Conservation (phyloP, 352 stramenopile species). For the Detonula confervacea region DNA sequence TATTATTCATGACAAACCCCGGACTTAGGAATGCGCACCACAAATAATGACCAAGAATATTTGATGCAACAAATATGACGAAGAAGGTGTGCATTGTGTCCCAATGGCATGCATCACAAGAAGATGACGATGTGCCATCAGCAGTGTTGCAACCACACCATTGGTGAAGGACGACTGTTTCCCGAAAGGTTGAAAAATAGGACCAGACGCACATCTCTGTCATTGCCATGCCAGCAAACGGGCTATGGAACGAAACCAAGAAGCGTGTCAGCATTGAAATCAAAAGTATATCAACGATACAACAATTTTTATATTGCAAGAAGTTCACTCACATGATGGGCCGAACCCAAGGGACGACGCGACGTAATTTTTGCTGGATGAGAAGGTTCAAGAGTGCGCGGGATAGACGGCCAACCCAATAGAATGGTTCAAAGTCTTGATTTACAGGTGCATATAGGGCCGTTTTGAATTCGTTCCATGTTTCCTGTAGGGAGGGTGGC, state of each 20-base stretch:
- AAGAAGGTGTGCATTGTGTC: slow-evolving; percentile 26
- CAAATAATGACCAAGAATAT: slow-evolving; percentile 47
- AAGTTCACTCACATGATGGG: slow-evolving; percentile 26
- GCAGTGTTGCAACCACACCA: slow-evolving; percentile 15
- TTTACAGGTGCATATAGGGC: slow-evolving; percentile 30
- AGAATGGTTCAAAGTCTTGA: slow-evolving; percentile 48
- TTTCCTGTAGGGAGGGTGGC: slow-evolving; percentile 7
- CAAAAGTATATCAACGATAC: not conserved
- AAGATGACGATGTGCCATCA: slow-evolving; percentile 3
- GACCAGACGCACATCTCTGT: slow-evolving; percentile 30
- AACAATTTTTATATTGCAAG: no score
- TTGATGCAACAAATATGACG: slow-evolving; percentile 33
- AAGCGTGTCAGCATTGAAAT: not conserved
- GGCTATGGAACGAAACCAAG: slow-evolving; percentile 14
- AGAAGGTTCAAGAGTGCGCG: slow-evolving; percentile 18
- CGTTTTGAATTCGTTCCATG: slow-evolving; percentile 43
- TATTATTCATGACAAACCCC: slow-evolving; percentile 30
- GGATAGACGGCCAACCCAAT: slow-evolving; percentile 50
- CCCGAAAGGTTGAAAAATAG: slow-evolving; percentile 51
- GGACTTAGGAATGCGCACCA: slow-evolving; percentile 43
- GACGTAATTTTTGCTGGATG: slow-evolving; percentile 12
- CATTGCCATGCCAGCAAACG: slow-evolving; percentile 33
- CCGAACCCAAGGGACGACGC: slow-evolving; percentile 11
- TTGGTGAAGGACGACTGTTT: slow-evolving; percentile 20
- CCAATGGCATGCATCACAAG: slow-evolving; percentile 30